These are phyloP conservation scores for Neospora caninum DNA, from an alignment of 169 alveolate species.

Conservation along the genomic window DNA sequence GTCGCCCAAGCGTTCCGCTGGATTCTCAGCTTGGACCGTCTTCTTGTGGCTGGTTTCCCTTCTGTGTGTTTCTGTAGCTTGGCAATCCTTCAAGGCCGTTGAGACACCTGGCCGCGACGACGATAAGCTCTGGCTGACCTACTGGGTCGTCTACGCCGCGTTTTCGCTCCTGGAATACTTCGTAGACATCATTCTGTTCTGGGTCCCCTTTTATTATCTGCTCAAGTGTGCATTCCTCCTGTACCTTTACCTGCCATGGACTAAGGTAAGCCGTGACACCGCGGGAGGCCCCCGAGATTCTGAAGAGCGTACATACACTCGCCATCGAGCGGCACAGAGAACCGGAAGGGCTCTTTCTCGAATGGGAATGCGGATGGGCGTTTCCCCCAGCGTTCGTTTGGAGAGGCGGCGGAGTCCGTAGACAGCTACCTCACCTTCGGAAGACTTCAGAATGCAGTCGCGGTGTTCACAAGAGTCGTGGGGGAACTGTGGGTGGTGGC, in stretches of 20 bases:
- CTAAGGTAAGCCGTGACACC: constrained; percentile 9
- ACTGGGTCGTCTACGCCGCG: constrained; percentile 91
- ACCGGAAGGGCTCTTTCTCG: background rate
- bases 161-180: constrained; percentile 86
- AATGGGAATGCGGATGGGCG: too few species aligned
- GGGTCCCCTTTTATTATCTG: constrained; percentile 90
- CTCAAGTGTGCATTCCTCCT: constrained; percentile 85
- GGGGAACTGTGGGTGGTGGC: too few species aligned
- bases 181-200: constrained; percentile 83
- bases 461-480: background rate
- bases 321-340: background rate
- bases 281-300: background rate
- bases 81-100: constrained; percentile 87
- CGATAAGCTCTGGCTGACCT: constrained; percentile 92
- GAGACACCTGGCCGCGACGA: constrained; percentile 83
- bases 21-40: too few species aligned
- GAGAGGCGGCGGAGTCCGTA: background rate
- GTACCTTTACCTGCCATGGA: constrained; percentile 84
- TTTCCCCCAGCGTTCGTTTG: too few species aligned
- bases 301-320: background rate
- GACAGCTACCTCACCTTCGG: background rate
- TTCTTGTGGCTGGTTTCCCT: background rate
- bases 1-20: too few species aligned
- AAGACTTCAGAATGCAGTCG: background rate
- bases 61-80: constrained; percentile 76